Evolutionary conservation across 2,329 filamentous ascomycete genomes (phyloP).

Genomic region (Dactylellina haptotyla): DNA sequence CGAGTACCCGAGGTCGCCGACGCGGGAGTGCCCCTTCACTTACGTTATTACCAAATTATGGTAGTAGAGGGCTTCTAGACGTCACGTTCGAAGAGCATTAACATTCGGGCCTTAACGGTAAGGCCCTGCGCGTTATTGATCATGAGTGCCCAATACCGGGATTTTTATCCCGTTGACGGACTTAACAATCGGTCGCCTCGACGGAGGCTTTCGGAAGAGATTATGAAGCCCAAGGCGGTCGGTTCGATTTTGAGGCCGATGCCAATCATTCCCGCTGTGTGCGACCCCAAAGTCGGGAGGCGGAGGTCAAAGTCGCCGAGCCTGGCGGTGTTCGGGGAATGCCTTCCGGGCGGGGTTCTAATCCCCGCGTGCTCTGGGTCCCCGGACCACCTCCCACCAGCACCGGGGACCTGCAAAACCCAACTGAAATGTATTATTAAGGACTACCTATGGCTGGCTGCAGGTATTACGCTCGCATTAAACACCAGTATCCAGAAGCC

Average conservation of each 20-base stretch:
- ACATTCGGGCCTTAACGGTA: not conserved
- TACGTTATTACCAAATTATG: constrained; percentile 37
- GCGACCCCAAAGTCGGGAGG: constrained; percentile 24
- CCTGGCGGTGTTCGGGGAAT: not conserved
- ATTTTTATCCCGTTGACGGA: constrained; percentile 1
- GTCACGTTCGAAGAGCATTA: constrained; percentile 14
- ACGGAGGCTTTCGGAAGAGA: constrained; percentile 43
- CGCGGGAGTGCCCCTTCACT: constrained; percentile 44
- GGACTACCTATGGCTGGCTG: not conserved
- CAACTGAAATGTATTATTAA: too few relatives aligned
- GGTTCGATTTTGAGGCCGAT: constrained; percentile 33
- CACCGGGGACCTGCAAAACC: not conserved
- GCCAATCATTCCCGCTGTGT: constrained; percentile 19
- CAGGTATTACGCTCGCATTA: constrained; percentile 4
- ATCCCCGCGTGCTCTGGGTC: not conserved
- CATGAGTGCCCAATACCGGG: constrained; percentile 1
- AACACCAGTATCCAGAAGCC: constrained; percentile 7
- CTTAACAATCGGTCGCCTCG: not conserved
- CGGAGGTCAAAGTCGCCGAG: constrained; percentile 47
- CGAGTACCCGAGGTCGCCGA: constrained; percentile 52
- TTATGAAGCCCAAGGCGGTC: constrained; percentile 21
- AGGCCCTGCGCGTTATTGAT: not conserved
- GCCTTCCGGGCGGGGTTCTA: not conserved
- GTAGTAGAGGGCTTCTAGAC: constrained; percentile 21
- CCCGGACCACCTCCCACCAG: not conserved